Conservation (phyloP, 2,329 filamentous ascomycete species). For the Colletotrichum lentis region DNA sequence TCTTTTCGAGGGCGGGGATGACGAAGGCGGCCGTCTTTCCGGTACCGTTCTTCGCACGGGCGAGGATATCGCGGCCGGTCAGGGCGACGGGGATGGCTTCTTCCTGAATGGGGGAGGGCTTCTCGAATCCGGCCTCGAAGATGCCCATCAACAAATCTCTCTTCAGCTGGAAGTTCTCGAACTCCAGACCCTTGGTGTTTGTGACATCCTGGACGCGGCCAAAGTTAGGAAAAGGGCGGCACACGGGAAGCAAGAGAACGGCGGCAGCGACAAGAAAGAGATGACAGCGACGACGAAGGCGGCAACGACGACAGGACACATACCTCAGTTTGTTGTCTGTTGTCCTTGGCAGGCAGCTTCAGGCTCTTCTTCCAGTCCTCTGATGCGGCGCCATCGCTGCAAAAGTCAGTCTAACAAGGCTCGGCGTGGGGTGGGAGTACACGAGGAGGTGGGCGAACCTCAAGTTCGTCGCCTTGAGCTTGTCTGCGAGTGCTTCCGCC, state of each 20-base stretch:
- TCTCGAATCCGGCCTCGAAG: slow-evolving; percentile 98
- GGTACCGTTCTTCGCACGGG: slow-evolving; percentile 97
- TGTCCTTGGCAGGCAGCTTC: slow-evolving; percentile 77
- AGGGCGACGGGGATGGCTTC: slow-evolving; percentile 97
- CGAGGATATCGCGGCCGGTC: slow-evolving; percentile 92
- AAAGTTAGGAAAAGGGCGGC: slow-evolving; percentile 25
- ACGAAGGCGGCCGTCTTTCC: slow-evolving; percentile 98
- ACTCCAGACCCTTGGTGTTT: slow-evolving; percentile 95
- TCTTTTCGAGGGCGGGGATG: slow-evolving; percentile 91
- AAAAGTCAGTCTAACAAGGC: slow-evolving; percentile 47
- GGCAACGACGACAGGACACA: slow-evolving; percentile 37
- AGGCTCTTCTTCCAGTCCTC: slow-evolving; percentile 79
- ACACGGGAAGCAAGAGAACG: not conserved
- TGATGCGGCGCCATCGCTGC: slow-evolving; percentile 58
- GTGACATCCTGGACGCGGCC: slow-evolving; percentile 80
- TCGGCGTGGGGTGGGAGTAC: not conserved
- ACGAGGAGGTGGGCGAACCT: slow-evolving; percentile 46
- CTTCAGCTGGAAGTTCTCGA: slow-evolving; percentile 96
- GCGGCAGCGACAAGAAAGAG: not conserved
- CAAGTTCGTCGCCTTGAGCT: slow-evolving; percentile 54
- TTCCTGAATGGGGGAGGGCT: slow-evolving; percentile 98
- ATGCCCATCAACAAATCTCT: slow-evolving; percentile 98
- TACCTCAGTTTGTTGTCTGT: slow-evolving; percentile 83
- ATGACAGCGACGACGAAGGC: not conserved
- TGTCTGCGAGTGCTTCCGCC: slow-evolving; percentile 57